Base-by-base conservation (phyloP, 768 basidiomycete genomes). In the Melanogaster broomeanus region DNA sequence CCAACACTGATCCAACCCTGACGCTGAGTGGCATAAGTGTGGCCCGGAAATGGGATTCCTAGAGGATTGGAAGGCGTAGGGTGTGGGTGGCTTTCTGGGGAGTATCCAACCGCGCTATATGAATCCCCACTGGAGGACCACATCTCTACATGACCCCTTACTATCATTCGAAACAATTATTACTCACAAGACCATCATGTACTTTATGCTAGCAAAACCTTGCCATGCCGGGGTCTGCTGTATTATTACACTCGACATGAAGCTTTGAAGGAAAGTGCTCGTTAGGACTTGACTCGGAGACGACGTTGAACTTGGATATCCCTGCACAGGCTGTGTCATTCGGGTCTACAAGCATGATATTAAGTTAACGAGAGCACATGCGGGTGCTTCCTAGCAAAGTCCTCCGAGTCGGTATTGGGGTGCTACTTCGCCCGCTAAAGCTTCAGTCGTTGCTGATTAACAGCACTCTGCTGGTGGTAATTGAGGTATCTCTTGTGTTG, bases 151-250 rank as follows among this genome's bases (percentile, higher is more conserved):
- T 35, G 34, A 35, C 16, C 34, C 1, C 12, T 30, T 30, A 12
- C 28, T 30, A 35, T 12, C 13, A 15, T 7, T 35, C 18, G n/a
- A 37, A 37, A 37, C n/a, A 11, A 18, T 10, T 8, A 10, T 13
- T 22, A 66, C 79, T 11, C 61, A 84, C 84, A 85, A 84, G 30
- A 84, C 72, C 24, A 84, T 61, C 11, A 86, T 61, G 52, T 74
- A 64, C 25, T 67, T 68, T 39, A 83, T 64, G 1, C 59, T 55
- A 19, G 60, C 45, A 47, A 77, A 77, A 6, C 79, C 79, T 34
- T 62, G 71, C 81, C 82, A 84, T 37, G 35, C 10, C 11, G 35
- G 18, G 35, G 35, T 37, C 35, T n/a, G 35, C n/a, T 37, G 35
- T 37, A 37, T 2, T 37, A 37, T 11, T 19, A 13, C 2, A 31